These are phyloP conservation scores for Kwoniella shivajii DNA, from an alignment of 1,284 basidiomycete species.

Conservation along the genomic window DNA sequence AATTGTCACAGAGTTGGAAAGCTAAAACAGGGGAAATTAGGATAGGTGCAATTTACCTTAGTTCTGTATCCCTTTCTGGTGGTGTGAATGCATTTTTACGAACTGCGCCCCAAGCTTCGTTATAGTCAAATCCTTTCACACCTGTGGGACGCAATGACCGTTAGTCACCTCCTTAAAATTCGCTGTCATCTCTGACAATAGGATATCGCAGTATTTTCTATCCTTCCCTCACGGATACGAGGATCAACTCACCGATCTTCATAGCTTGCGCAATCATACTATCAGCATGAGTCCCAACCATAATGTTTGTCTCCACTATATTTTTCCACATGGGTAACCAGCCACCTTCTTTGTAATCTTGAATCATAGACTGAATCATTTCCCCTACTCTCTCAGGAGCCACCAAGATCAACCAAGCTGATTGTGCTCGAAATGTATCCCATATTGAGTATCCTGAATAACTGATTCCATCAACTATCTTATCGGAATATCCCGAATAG, in stretches of 20 bases:
- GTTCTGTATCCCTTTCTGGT: slow-evolving; percentile 64
- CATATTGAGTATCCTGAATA: slow-evolving; percentile 84
- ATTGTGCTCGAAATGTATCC: slow-evolving; percentile 79
- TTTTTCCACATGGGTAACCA: slow-evolving; percentile 93
- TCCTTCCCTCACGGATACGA: background rate
- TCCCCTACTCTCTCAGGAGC: slow-evolving; percentile 72
- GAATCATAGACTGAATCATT: slow-evolving; percentile 78
- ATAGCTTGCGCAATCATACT: slow-evolving; percentile 77
- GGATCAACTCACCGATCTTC: slow-evolving; percentile 51
- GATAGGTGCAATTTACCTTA: slow-evolving; percentile 54
- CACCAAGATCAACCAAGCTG: slow-evolving; percentile 75
- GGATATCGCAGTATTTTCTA: too few relatives aligned
- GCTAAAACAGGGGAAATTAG: too few relatives aligned
- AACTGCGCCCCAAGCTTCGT: slow-evolving; percentile 72
- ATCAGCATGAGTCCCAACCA: slow-evolving; percentile 77
- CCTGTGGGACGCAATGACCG: slow-evolving; percentile 11
- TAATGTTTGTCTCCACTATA: slow-evolving; percentile 62
- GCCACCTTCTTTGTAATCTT: slow-evolving; percentile 73
- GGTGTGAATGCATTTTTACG: slow-evolving; percentile 67
- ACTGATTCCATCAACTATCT: slow-evolving; percentile 64
- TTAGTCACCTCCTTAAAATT: slow-evolving; percentile 2
- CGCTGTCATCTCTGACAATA: too few relatives aligned
- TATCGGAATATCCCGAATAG: slow-evolving; percentile 61
- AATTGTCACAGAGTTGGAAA: background rate
- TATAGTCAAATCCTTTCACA: slow-evolving; percentile 63